Conservation (phyloP, 768 basidiomycete species). For the Amanita jacksonii region DNA sequence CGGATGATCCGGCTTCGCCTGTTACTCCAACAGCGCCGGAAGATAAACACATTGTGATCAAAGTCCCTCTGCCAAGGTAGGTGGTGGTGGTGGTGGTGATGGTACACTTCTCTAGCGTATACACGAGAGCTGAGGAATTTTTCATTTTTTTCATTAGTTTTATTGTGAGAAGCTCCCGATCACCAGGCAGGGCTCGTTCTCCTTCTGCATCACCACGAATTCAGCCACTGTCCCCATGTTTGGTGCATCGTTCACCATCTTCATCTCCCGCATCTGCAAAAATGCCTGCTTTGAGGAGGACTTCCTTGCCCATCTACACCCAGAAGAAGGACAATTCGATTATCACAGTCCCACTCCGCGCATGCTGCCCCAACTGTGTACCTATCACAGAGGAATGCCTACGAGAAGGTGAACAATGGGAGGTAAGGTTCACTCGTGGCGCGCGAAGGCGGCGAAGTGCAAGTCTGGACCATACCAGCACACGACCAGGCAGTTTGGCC, state of each 20-base stretch:
- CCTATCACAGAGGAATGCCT: slow-evolving; percentile 47
- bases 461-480: slow-evolving; percentile 25
- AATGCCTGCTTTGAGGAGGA: slow-evolving; percentile 15
- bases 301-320: slow-evolving; percentile 27
- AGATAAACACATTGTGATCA: slow-evolving; percentile 42
- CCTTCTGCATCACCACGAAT: slow-evolving; percentile 18
- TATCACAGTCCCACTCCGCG: slow-evolving; percentile 56
- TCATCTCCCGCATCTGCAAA: slow-evolving; percentile 12
- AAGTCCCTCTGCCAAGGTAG: slow-evolving; percentile 54
- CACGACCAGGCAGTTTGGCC: slow-evolving; percentile 2
- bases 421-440: slow-evolving; percentile 53
- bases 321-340: slow-evolving; percentile 24
- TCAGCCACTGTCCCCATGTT: slow-evolving; percentile 39
- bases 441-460: slow-evolving; percentile 48
- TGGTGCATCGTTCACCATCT: slow-evolving; percentile 37
- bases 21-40: slow-evolving; percentile 15
- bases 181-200: slow-evolving; percentile 30
- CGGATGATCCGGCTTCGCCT: slow-evolving; percentile 12
- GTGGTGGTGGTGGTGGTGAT: too few relatives aligned
- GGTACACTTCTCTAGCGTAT: too few relatives aligned
- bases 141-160: slow-evolving; percentile 23
- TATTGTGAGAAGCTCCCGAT: slow-evolving; percentile 27
- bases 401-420: slow-evolving; percentile 47
- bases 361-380: slow-evolving; percentile 61
- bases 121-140: slow-evolving; percentile 2